A percentile compares a stretch with the other conserved stretches of the same genome.
phyloP scores from a whole-genome alignment of 2,329 filamentous ascomycete genomes.

The Ophiocordyceps camponoti-leonardi region DNA sequence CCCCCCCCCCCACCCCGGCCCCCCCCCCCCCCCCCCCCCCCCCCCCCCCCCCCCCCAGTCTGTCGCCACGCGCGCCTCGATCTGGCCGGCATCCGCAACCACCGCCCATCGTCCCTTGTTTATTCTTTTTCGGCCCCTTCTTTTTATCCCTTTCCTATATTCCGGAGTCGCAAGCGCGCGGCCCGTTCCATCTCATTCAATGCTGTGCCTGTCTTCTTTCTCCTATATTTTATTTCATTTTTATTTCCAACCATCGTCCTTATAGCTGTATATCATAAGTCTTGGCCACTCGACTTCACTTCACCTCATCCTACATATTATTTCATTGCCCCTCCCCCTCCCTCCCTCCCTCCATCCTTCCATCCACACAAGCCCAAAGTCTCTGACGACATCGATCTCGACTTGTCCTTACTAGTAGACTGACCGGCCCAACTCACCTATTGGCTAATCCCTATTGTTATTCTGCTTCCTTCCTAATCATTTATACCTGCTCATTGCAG shows the following conservation, averaged over 20 bases:
- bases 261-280: background rate
- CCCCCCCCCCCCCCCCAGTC: too few relatives aligned
- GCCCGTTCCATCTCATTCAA: background rate
- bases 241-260: background rate
- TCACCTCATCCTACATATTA: background rate
- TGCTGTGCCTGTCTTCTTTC: background rate
- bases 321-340: background rate
- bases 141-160: too few relatives aligned
- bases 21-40: too few relatives aligned
- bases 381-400: conserved; percentile 3
- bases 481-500: background rate
- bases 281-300: background rate
- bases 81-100: background rate
- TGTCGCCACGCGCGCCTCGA: background rate
- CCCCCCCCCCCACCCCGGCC: too few relatives aligned
- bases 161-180: background rate
- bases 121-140: too few relatives aligned
- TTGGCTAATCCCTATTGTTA: background rate
- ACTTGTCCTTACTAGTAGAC: too few relatives aligned
- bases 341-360: background rate
- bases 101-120: background rate
- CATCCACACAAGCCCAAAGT: too few relatives aligned
- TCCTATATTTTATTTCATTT: background rate
- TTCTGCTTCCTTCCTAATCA: background rate
- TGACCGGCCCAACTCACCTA: background rate